These are phyloP conservation scores for Daldinia childiae DNA, from an alignment of 495 filamentous ascomycete species.

Conservation along the genomic window DNA sequence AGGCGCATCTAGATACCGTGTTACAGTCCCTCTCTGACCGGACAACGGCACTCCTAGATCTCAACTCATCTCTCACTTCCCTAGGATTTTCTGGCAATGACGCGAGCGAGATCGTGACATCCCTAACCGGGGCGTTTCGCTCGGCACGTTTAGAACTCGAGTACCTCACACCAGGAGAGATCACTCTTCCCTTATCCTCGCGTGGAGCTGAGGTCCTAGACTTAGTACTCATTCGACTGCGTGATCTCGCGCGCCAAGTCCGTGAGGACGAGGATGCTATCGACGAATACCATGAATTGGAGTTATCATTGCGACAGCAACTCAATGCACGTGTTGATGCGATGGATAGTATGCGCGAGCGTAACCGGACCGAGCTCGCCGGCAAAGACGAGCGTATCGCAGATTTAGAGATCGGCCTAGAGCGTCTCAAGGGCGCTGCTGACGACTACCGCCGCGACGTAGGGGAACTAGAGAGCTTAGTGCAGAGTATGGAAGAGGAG, in stretches of 20 bases:
- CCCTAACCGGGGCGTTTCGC: slow-evolving; percentile 66
- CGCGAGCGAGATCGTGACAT: slow-evolving; percentile 59
- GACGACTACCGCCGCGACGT: slow-evolving; percentile 72
- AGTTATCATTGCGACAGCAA: slow-evolving; percentile 58
- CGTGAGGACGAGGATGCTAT: slow-evolving; percentile 63
- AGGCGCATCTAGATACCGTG: slow-evolving; percentile 47
- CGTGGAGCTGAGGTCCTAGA: slow-evolving; percentile 60
- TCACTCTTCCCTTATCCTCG: slow-evolving; percentile 54
- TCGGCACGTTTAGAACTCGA: slow-evolving; percentile 74
- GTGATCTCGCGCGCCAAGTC: slow-evolving; percentile 57
- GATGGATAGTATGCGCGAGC: slow-evolving; percentile 52
- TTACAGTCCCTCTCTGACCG: slow-evolving; percentile 53
- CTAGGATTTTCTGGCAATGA: slow-evolving; percentile 66
- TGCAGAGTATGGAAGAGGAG: slow-evolving; percentile 67
- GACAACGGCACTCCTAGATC: slow-evolving; percentile 48
- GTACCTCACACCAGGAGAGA: slow-evolving; percentile 71
- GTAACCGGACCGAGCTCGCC: slow-evolving; percentile 48
- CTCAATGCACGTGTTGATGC: slow-evolving; percentile 55
- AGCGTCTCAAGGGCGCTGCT: slow-evolving; percentile 68
- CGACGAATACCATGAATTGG: slow-evolving; percentile 63
- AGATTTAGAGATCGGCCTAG: slow-evolving; percentile 67
- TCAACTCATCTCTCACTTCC: slow-evolving; percentile 52
- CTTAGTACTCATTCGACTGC: slow-evolving; percentile 54
- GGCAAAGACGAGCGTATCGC: slow-evolving; percentile 61
- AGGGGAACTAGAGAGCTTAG: slow-evolving; percentile 66